Base-by-base conservation (phyloP, 495 filamentous ascomycete genomes). In the Apodospora peruviana region DNA sequence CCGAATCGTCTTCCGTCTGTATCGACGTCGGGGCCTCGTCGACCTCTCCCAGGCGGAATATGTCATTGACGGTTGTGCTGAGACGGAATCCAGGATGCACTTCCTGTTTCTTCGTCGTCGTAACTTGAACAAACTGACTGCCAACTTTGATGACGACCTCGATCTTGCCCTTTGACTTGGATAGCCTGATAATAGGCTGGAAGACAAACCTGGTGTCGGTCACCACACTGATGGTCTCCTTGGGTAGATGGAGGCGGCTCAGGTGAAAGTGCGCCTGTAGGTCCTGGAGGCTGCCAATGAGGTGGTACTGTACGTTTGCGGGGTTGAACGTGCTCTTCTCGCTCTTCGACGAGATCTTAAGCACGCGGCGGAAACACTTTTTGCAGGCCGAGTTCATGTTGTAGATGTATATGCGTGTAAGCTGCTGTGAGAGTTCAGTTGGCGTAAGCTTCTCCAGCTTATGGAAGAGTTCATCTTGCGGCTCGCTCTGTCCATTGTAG, bases 361-460 rank as follows among this genome's bases (percentile, higher is more conserved):
- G 64, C 16, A 81, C 67, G 18, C 78, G 72, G 1, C 82, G 72
- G 56, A 84, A 80, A 57, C 78, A 83, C 69, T 83, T 84, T 46
- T 72, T 70, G 54, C 70, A 81, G 4, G 78, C 76, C 52, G 72
- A 82, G 55, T 85, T 85, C 81, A 84, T 84, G 54, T 85, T 85
- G 62, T 84, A 85, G 42, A 84, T 68, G 48, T 84, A 85, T 17
- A 80, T 64, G 42, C 79, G 66, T 11, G 70, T 67, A 4, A 84
- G 68, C 41, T 82, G 75, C 39, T 68, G 69, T 10, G 76, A 63
- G 40, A 84, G 60, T 47, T 85, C 82, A 4, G 68, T 68, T 4
- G 82, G 82, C 25, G 78, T 81, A 10, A 85, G 69, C 19, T 66
- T 62, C 50, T 82, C 77, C 16, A 83, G 57, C 48, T 75, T 80